phyloP scores from a whole-genome alignment of 495 filamentous ascomycete genomes.

The Penicillium waksmanii region DNA sequence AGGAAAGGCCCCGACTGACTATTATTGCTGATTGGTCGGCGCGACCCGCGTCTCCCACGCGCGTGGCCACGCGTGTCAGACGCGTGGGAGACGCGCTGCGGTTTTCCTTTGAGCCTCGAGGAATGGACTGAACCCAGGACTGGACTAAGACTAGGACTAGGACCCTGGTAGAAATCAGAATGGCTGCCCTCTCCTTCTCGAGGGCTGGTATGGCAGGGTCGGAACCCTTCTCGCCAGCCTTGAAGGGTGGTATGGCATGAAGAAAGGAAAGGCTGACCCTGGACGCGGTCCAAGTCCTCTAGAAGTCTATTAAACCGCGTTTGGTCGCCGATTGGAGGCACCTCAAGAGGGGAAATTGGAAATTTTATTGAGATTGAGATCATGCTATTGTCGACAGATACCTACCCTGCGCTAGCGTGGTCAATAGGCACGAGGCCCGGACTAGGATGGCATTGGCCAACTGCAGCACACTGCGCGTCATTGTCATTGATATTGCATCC shows the following conservation, averaged over 20 bases:
- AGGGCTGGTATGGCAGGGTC: conserved; percentile 9
- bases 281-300: background rate
- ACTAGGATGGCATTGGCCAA: background rate
- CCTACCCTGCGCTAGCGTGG: background rate
- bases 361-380: background rate
- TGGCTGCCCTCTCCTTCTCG: background rate
- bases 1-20: background rate
- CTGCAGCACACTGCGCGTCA: conserved; percentile 14
- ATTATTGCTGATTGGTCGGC: conserved; percentile 26
- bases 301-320: conserved; percentile 5
- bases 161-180: background rate
- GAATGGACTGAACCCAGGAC: background rate
- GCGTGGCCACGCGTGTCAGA: conserved; percentile 2
- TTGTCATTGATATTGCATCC: conserved; percentile 12
- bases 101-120: background rate
- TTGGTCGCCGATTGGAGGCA: conserved; percentile 1
- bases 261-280: conserved; percentile 12
- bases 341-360: conserved; percentile 5
- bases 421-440: background rate
- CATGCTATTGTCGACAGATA: background rate
- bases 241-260: conserved; percentile 4
- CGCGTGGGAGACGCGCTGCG: conserved; percentile 7
- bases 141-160: background rate
- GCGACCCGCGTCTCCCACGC: conserved; percentile 23
- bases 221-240: background rate